Evolutionary conservation across 169 alveolate genomes (phyloP), one percentile per base, ranked within the genome.

Genomic region (Plasmodium relictum): DNA sequence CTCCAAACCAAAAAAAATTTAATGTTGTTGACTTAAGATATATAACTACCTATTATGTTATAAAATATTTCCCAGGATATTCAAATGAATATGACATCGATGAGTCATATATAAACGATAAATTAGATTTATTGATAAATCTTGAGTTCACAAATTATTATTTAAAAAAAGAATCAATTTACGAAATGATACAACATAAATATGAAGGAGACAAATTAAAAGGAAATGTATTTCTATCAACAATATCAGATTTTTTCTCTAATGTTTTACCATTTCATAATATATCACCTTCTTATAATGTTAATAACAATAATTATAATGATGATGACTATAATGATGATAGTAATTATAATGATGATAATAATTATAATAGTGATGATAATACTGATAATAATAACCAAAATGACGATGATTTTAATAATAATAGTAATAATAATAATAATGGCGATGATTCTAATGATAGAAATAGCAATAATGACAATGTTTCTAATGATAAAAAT

Each of bases 21-120:
- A 69, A 52, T 12, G 65, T 56, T 39, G 66, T 6, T 7, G 91
- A 83, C 66, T 54, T 83, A 42, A 68, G 91, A 14, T 68, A 83
- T 45, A 31, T 83, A 12, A 83, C 85, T 2, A 83, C 80, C 5
- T 83, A 31, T 68, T 66, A 26, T 41, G 24, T 22, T 44, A 68
- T 83, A 0, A 83, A 68, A 68, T 83, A 52, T 41, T 83, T 83
- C 12, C 91, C 91, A 18, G 91, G 83, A 2, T 83, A 66, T 41
- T 31, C 63, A 0, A 8, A 48, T n/a, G 78, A 66, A 7, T 1
- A 8, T 20, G 85, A 83, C 18, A 37, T 68, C 12, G 85, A 83
- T 26, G 42, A 31, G 4, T 14, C 50, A 4, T 16, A 31, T 41
- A 66, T 83, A 31, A 22, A 68, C 0, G 83, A 58, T 16, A 68